Evolutionary conservation across 2,329 filamentous ascomycete genomes (phyloP).

Genomic region (Lanzia echinophila): DNA sequence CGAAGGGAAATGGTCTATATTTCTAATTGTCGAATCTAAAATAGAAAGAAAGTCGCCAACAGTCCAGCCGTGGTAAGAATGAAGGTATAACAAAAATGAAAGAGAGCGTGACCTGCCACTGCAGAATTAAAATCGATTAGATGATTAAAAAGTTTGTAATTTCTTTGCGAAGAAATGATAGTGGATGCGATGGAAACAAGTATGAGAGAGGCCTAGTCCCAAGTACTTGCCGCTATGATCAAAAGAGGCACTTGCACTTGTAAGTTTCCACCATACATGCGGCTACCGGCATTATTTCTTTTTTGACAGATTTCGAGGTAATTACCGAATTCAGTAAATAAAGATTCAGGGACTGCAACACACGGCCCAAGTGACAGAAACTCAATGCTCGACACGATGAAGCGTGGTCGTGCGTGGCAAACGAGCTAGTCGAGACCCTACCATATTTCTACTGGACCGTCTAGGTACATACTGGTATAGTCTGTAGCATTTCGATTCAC

Average conservation of each 20-base stretch:
- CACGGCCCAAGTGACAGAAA: not conserved
- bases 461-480: too few relatives aligned
- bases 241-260: conserved; percentile 12
- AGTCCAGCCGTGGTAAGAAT: conserved; percentile 25
- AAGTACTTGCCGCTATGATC: conserved; percentile 18
- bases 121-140: conserved; percentile 19
- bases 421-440: too few relatives aligned
- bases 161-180: conserved; percentile 6
- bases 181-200: conserved; percentile 19
- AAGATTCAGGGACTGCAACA: not conserved
- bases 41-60: conserved; percentile 19
- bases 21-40: not conserved
- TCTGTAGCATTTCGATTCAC: too few relatives aligned
- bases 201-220: conserved; percentile 17
- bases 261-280: not conserved
- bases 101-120: conserved; percentile 28
- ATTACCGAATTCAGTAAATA: not conserved
- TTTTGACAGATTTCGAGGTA: not conserved
- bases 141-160: conserved; percentile 8
- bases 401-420: too few relatives aligned
- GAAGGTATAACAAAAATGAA: conserved; percentile 17
- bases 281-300: not conserved
- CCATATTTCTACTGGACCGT: too few relatives aligned
- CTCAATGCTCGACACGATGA: conserved; percentile 2
- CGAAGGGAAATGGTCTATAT: not conserved